Evolutionary conservation across 441 rosid species (phyloP).

Genomic region (Biscutella auriculata): DNA sequence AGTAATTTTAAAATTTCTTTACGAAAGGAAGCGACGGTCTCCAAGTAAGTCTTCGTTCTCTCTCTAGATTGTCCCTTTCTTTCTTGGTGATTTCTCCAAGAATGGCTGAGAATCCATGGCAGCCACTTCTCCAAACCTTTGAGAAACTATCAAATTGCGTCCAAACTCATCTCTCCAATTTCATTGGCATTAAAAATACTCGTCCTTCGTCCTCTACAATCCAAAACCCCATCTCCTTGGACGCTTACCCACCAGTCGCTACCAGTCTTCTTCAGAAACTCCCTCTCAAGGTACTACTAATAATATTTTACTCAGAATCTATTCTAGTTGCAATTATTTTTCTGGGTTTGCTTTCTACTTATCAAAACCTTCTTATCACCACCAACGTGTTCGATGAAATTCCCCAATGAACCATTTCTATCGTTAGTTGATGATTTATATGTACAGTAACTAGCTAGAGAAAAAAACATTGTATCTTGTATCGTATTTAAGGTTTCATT

Average conservation of each 20-base stretch:
- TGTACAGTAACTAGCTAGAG: neutral
- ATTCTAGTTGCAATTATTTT: neutral
- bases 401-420: slow-evolving; percentile 19
- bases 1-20: no score
- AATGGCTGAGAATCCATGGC: slow-evolving; percentile 53
- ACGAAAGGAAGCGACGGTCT: no score
- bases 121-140: slow-evolving; percentile 30
- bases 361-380: neutral
- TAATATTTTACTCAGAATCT: neutral
- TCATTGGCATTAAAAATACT: slow-evolving; percentile 17
- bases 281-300: slow-evolving; percentile 37
- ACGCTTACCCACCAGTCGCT: slow-evolving; percentile 22
- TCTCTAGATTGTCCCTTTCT: no score
- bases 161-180: slow-evolving; percentile 47
- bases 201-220: slow-evolving; percentile 6
- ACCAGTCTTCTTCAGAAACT: slow-evolving; percentile 15
- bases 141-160: slow-evolving; percentile 39
- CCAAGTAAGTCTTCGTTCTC: no score
- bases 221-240: slow-evolving; percentile 27
- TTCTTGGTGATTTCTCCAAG: no score
- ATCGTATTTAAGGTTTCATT: neutral
- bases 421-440: neutral
- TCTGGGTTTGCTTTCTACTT: neutral
- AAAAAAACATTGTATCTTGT: neutral
- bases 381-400: slow-evolving; percentile 43